Base-by-base conservation (phyloP, 331 rosid genomes). In the Rosa hybrid region DNA sequence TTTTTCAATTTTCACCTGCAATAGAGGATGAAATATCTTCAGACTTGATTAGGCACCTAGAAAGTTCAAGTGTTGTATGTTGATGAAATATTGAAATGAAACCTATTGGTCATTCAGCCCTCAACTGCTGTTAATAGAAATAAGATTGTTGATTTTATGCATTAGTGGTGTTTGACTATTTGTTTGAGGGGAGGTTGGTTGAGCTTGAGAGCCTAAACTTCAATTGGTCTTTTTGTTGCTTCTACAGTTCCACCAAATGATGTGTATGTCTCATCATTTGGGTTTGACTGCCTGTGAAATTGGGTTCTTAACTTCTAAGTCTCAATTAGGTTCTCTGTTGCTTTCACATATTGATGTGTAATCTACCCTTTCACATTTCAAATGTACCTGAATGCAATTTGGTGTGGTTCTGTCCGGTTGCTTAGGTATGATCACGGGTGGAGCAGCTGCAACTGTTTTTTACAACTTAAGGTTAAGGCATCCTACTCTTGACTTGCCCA, bases 381-480 rank as follows among this genome's bases (percentile, higher is more conserved):
- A 42, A 76, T 48, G 50, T 56, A 56, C 34, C 68, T 41, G 13
- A 60, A 46, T 30, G 30, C 48, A 59, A 75, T 12, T 60, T 42
- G 14, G 45, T 11, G 6, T 72, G 38, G 9, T 60, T 72, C 30
- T 12, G 16, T 59, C 51, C 49, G 39, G 68, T 65, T 77, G 54
- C n/a, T 42, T 34, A 85, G 86, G 77, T 79, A 85, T 82, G 88
- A 83, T 85, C 42, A 45, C 82, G 12, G 84, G 81, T 16, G 86
- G 81, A 63, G 88, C 88, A 62, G 81, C 45, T n/a, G 67, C 88
- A 11, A 82, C 84, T 7, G 84, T 82, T 12, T 65, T 82, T 45
- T 85, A 75, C 81, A 85, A 82, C 63, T 68, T 82, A 39, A 62
- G 72, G 79, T 78, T 68, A 20, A 78, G 85, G 67, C 85, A 85